Conservation (phyloP, 192 early-diverging fungal genomes). For the Coemansia sp. region DNA sequence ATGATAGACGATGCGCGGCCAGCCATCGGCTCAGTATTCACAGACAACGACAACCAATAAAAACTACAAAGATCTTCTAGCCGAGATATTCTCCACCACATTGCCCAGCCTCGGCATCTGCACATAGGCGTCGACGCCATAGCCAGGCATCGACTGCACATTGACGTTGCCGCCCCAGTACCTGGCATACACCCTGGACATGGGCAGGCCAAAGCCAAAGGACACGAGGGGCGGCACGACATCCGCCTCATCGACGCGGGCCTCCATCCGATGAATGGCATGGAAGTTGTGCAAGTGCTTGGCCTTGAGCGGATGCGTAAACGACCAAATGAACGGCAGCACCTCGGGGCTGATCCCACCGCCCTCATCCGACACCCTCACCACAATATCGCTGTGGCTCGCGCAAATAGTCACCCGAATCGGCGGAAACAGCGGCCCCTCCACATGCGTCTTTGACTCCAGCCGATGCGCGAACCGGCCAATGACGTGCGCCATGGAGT, state of each 20-base stretch:
- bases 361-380: slow-evolving; percentile 92
- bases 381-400: slow-evolving; percentile 70
- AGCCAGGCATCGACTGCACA: slow-evolving; percentile 79
- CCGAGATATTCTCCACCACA: slow-evolving; percentile 48
- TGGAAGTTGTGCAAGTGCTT: slow-evolving; percentile 66
- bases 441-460: neutral
- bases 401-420: slow-evolving; percentile 83
- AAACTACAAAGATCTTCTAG: slow-evolving; percentile 1
- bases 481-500: slow-evolving; percentile 76
- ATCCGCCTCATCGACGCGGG: slow-evolving; percentile 65
- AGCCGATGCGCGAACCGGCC: slow-evolving; percentile 46
- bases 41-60: neutral
- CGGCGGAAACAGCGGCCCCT: slow-evolving; percentile 62
- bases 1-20: slow-evolving; percentile 82
- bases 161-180: slow-evolving; percentile 93
- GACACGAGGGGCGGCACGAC: slow-evolving; percentile 44
- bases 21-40: slow-evolving; percentile 55
- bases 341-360: slow-evolving; percentile 74
- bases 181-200: slow-evolving; percentile 88
- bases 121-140: slow-evolving; percentile 91
- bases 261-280: slow-evolving; percentile 74
- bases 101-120: slow-evolving; percentile 74
- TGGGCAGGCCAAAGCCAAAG: slow-evolving; percentile 88
- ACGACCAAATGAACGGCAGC: slow-evolving; percentile 80
- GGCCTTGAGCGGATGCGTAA: slow-evolving; percentile 62